Base-by-base conservation (phyloP, 2,329 filamentous ascomycete species). In the Harringtonia aguacate region DNA sequence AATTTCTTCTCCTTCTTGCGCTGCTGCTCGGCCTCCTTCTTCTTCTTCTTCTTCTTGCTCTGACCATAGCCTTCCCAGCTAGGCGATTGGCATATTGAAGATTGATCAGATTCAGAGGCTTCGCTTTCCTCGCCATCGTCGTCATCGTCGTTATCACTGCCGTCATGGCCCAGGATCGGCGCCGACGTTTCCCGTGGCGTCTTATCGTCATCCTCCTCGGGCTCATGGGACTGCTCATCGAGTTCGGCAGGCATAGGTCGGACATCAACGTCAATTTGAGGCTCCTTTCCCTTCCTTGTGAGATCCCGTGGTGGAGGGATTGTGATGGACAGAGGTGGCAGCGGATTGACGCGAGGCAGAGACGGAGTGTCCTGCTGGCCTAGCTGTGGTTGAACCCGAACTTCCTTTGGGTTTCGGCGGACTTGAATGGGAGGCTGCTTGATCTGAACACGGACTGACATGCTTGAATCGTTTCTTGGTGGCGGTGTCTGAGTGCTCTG, bases 11-110 rank as follows among this genome's bases (percentile, higher is more conserved):
- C 66, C 50, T 62, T 68, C 43, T 63, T 68, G 45, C 57, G 56
- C 47, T 62, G 56, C 47, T 62, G 61, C 43, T 63, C 59, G 13
- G 56, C 56, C 30, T 64, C 61, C 53, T 70, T 73, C 55, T 70
- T 74, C 49, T 75, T 71, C 53, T 68, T 72, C 51, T 70, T 74
- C 50, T 64, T 72, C 52, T 72, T 75, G 50, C 64, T 69, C 18
- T 69, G 66, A 3, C 67, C 66, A 51, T 74, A 74, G 20, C 72
- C 69, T 49, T 78, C 75, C 77, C 77, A 80, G 44, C 69, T 77
- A 2, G 77, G 77, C 2, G 77, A 80, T 44, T 77, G 73, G 48
- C 77, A 81, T 43, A 79, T 74, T 0, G 68, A 71, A 4, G 67
- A 69, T 39, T 66, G 58, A 39, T 68, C 67, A 4, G 65, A 68